Conservation (phyloP, 495 filamentous ascomycete species). For the Daldinia grandis region DNA sequence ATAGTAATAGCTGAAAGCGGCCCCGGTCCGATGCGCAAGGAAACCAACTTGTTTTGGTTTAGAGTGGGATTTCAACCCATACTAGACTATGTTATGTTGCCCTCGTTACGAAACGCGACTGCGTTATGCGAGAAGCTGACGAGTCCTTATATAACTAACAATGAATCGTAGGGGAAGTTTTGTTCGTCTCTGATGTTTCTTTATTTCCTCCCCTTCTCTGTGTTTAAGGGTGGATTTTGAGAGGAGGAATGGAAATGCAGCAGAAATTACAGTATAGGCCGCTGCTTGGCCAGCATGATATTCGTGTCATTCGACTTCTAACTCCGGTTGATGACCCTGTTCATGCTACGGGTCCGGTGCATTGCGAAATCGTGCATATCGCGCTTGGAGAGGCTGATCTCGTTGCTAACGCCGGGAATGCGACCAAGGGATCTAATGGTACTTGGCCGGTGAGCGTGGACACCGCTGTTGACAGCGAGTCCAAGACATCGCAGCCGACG, state of each 20-base stretch:
- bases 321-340: conserved; percentile 20
- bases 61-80: conserved; percentile 1
- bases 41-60: neutral
- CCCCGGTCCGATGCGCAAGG: neutral
- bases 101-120: neutral
- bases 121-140: neutral
- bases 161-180: neutral
- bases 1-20: neutral
- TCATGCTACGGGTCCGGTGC: conserved; percentile 1
- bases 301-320: conserved; percentile 24
- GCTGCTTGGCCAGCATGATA: conserved; percentile 14
- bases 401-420: neutral
- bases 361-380: neutral
- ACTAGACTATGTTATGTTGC: neutral
- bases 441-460: neutral
- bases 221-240: neutral
- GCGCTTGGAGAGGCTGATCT: neutral
- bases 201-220: neutral
- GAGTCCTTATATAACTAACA: neutral
- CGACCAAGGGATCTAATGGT: neutral
- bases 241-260: conserved; percentile 4
- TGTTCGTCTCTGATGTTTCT: neutral
- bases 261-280: conserved; percentile 25
- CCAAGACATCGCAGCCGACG: conserved; percentile 9
- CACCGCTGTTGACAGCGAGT: neutral